These are phyloP conservation scores for Diaporthe ampelina DNA, from an alignment of 2,329 filamentous ascomycete species.

Conservation along the genomic window DNA sequence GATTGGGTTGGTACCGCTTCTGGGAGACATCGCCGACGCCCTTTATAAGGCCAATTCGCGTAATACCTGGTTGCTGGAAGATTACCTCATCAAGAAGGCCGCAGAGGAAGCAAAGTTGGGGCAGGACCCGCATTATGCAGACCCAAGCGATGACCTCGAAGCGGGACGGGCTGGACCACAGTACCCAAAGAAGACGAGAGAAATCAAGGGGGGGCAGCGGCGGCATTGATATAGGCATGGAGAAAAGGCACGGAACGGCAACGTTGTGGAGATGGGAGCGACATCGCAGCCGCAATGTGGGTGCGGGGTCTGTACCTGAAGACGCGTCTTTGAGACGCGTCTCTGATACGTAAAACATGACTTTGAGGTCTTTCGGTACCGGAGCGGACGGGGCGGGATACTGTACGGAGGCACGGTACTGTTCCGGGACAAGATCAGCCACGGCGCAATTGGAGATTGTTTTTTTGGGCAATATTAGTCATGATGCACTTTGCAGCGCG, in stretches of 20 bases:
- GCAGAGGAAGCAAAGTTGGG: too few species aligned
- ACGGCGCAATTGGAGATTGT: not conserved
- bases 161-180: conserved; percentile 2
- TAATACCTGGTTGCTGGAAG: conserved; percentile 79
- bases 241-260: not conserved
- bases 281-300: conserved; percentile 25
- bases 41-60: conserved; percentile 81
- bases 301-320: not conserved
- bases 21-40: conserved; percentile 83
- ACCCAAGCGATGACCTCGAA: conserved; percentile 10
- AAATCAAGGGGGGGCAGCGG: conserved; percentile 2
- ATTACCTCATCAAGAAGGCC: conserved; percentile 77
- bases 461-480: not conserved
- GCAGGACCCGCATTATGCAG: conserved; percentile 28
- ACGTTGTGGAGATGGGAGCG: not conserved
- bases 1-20: conserved; percentile 79
- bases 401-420: conserved; percentile 10
- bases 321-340: conserved; percentile 33
- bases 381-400: conserved; percentile 23
- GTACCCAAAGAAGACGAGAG: not conserved
- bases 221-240: not conserved
- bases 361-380: conserved; percentile 30
- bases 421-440: not conserved
- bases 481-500: not conserved
- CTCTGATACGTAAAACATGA: conserved; percentile 27